A percentile compares a stretch with the other conserved stretches of the same genome.
phyloP scores from a whole-genome alignment of 2,329 filamentous ascomycete species.

The Aureobasidium sp. region DNA sequence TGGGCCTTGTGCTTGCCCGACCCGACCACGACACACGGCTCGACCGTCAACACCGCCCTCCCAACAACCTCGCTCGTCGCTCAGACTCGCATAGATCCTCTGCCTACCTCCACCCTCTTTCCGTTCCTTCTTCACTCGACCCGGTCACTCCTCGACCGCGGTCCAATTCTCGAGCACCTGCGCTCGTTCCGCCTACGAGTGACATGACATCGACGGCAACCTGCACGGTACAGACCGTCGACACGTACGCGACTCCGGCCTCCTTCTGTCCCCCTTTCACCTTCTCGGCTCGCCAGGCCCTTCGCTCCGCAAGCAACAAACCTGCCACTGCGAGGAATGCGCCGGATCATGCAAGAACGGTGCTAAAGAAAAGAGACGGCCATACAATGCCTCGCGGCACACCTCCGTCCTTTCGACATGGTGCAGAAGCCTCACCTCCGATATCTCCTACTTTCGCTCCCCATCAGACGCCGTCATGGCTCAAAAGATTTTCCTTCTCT shows the following conservation, averaged over 20 bases:
- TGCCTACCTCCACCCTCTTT: neutral
- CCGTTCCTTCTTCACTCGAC: neutral
- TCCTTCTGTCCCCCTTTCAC: constrained; percentile 13
- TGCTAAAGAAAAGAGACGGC: constrained; percentile 13
- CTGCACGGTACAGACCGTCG: constrained; percentile 15
- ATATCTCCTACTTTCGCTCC: constrained; percentile 9
- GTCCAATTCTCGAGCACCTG: neutral
- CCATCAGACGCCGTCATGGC: constrained; percentile 8
- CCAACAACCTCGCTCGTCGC: neutral
- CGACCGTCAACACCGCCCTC: neutral
- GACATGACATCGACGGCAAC: constrained; percentile 16
- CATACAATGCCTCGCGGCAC: constrained; percentile 6
- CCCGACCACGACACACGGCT: constrained; percentile 27
- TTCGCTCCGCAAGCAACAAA: constrained; percentile 11
- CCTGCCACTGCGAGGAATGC: constrained; percentile 9
- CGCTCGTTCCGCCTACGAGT: constrained; percentile 4
- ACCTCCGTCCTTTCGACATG: neutral
- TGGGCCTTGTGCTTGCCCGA: constrained; percentile 49
- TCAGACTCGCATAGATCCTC: constrained; percentile 1
- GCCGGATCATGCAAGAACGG: constrained; percentile 10
- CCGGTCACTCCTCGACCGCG: neutral
- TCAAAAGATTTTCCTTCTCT: constrained; percentile 9
- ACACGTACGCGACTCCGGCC: constrained; percentile 13
- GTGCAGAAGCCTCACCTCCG: neutral
- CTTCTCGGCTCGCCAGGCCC: constrained; percentile 12